phyloP scores from a whole-genome alignment of 2,329 filamentous ascomycete genomes.

The Ceratocystis cubensis region DNA sequence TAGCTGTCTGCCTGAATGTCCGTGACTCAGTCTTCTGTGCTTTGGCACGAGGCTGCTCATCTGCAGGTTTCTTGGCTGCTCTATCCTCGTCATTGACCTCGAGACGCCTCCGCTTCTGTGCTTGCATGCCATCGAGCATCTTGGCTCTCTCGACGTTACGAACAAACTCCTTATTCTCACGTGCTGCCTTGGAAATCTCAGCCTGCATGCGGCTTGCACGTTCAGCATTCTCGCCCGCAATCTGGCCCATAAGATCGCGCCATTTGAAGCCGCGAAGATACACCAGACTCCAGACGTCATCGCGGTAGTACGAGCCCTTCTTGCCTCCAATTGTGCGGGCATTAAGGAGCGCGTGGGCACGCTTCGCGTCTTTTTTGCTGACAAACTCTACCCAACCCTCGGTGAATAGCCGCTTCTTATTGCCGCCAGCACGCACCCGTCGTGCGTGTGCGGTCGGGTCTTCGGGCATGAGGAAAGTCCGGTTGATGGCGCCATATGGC shows the following conservation, averaged over 20 bases:
- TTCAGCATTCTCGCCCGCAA: slow-evolving; percentile 70
- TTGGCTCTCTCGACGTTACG: slow-evolving; percentile 68
- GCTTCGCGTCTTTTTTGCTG: slow-evolving; percentile 62
- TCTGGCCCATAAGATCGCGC: slow-evolving; percentile 62
- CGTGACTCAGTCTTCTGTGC: slow-evolving; percentile 27
- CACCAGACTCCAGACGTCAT: slow-evolving; percentile 75
- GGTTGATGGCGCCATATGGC: slow-evolving; percentile 62
- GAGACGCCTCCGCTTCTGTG: slow-evolving; percentile 38
- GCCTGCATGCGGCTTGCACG: slow-evolving; percentile 61
- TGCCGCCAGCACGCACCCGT: slow-evolving; percentile 60
- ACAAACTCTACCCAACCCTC: slow-evolving; percentile 82
- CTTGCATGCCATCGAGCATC: slow-evolving; percentile 62
- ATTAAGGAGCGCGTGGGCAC: slow-evolving; percentile 64
- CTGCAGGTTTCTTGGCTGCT: slow-evolving; percentile 22
- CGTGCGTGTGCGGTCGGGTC: slow-evolving; percentile 52
- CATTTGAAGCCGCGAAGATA: slow-evolving; percentile 80
- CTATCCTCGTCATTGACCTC: slow-evolving; percentile 26
- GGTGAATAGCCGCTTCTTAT: slow-evolving; percentile 69
- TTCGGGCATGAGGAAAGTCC: slow-evolving; percentile 69
- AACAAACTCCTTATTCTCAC: slow-evolving; percentile 72
- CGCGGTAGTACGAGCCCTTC: slow-evolving; percentile 70
- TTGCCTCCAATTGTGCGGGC: slow-evolving; percentile 68
- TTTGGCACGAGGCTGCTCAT: slow-evolving; percentile 19
- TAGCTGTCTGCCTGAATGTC: slow-evolving; percentile 55
- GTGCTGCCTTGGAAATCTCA: slow-evolving; percentile 61